Evolutionary conservation across 345 rosid genomes (phyloP), one percentile per base, ranked within the genome.

Genomic region (Raphanus raphanistrum): DNA sequence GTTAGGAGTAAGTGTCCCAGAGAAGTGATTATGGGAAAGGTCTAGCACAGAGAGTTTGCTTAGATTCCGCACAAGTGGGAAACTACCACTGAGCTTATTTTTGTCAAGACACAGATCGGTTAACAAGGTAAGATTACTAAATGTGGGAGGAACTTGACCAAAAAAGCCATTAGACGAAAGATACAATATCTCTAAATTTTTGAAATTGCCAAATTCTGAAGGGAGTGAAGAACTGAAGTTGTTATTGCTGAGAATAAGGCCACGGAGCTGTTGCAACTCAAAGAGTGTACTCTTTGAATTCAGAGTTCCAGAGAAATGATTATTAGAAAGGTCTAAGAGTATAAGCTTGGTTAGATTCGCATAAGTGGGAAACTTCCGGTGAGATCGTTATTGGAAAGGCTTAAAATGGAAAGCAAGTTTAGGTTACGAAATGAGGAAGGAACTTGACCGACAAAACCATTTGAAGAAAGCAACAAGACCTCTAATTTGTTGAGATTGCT

Each of bases 371-470:
- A 62, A 69, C 70, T 50, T 60, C 80, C 57, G 0, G 25, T 50
- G 43, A 76, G 11, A 43, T 9, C 2, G 21, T 76, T 76, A 0
- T n/a, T 0, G 3, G 4, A 4, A 33, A 50, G 70, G 31, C 0
- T 0, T 26, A 76, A 60, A 1, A 11, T 0, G 0, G 28, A 45
- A 31, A 76, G 38, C 1, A 0, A 0, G 0, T 50, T 69, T n/a
- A 76, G 31, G 63, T 69, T 76, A 62, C 69, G 50, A 57, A 69
- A 35, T 16, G 79, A 67, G 26, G 69, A 62, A 67, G 80, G 74
- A n/a, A 76, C 35, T 13, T 68, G 75, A 12, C 80, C 75, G 2
- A 35, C 0, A 16, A 76, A 76, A 12, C 62, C 62, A 33, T 48
- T 59, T 61, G 16, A 31, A 48, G 74, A 21, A 61, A 76, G 80